Percentiles rank a stretch among this genome's conserved stretches.
Evolutionary conservation across 306 rosid species (phyloP).

Genomic region (Casuarina cunninghamiana): DNA sequence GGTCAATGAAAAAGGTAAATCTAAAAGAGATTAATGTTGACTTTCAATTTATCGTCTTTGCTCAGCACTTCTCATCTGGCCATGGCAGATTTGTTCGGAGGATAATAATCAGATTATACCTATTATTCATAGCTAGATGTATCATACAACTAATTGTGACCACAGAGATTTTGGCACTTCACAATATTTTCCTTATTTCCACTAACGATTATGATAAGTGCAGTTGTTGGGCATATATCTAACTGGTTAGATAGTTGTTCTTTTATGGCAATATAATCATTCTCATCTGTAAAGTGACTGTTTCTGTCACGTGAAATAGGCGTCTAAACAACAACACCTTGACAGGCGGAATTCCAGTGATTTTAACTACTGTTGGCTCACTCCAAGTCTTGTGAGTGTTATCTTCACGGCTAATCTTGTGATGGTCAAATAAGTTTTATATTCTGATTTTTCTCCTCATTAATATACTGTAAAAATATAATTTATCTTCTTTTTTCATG

Average conservation of each 20-base stretch:
- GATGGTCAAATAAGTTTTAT: conserved; percentile 1
- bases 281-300: conserved; percentile 34
- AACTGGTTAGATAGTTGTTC: conserved; percentile 17
- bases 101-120: neutral
- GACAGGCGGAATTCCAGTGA: conserved; percentile 56
- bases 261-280: conserved; percentile 17
- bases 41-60: neutral
- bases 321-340: conserved; percentile 95
- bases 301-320: conserved; percentile 50
- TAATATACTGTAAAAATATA: conserved; percentile 17
- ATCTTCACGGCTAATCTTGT: conserved; percentile 15
- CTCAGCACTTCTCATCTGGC: neutral
- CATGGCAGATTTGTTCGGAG: neutral
- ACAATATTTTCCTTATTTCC: neutral
- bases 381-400: conserved; percentile 95
- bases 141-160: neutral
- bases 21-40: neutral
- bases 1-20: neutral
- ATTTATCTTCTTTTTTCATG: conserved; percentile 28
- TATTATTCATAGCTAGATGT: neutral
- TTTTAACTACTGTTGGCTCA: conserved; percentile 51
- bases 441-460: conserved; percentile 13
- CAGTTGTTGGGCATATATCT: neutral
- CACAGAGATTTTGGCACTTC: conserved; percentile 2
- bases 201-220: neutral